A percentile compares a stretch with the other conserved stretches of the same genome.
phyloP scores from a whole-genome alignment of 2,329 filamentous ascomycete species.

The Calycina marina region DNA sequence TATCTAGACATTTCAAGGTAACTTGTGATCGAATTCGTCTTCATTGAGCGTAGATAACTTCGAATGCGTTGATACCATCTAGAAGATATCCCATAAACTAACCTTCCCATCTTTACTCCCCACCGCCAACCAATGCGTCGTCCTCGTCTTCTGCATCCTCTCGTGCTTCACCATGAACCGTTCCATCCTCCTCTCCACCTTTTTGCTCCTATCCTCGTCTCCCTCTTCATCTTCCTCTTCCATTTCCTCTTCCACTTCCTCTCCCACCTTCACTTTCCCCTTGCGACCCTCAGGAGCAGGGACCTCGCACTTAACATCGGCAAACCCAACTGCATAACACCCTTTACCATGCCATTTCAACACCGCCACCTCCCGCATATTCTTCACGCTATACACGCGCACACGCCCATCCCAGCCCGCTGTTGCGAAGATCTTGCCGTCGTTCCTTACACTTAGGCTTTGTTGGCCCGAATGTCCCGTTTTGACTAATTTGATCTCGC shows the following conservation, averaged over 20 bases:
- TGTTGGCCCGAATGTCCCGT: conserved; percentile 91
- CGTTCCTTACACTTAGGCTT: conserved; percentile 58
- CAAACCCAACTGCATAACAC: conserved; percentile 71
- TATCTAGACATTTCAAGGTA: no score
- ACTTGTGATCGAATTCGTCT: no score
- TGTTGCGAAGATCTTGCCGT: conserved; percentile 73
- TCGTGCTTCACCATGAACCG: conserved; percentile 45
- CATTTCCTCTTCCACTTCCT: no score
- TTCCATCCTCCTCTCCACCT: conserved; percentile 2
- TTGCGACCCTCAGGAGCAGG: no score
- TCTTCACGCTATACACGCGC: conserved; percentile 67
- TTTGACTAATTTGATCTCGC: conserved; percentile 45
- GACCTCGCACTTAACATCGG: conserved; percentile 25
- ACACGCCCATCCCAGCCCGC: conserved; percentile 82
- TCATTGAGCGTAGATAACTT: background rate
- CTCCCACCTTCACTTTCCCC: no score
- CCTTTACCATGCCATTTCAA: conserved; percentile 89
- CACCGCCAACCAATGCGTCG: conserved; percentile 75
- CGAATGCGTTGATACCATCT: background rate
- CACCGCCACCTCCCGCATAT: conserved; percentile 76
- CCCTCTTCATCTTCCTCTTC: conserved; percentile 2
- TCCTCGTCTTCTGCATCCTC: conserved; percentile 47
- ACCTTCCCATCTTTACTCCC: conserved; percentile 93
- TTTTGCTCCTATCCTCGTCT: conserved; percentile 1
- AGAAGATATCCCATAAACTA: conserved; percentile 87